These are phyloP conservation scores for Corylus heterophylla DNA, from an alignment of 306 rosid species.

Conservation along the genomic window DNA sequence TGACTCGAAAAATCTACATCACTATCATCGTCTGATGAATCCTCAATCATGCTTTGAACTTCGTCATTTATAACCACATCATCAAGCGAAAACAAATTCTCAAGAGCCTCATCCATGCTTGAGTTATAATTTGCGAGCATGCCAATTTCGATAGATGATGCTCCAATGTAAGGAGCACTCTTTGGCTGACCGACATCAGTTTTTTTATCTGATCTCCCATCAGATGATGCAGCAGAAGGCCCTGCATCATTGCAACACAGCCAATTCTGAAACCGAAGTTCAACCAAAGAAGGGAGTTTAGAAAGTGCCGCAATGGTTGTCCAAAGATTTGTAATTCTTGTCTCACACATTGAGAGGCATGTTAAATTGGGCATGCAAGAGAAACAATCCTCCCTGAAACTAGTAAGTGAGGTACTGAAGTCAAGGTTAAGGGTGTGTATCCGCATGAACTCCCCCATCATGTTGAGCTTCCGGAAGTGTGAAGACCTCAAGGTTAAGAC, in stretches of 20 bases:
- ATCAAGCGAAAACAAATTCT: constrained; percentile 45
- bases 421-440: constrained; percentile 77
- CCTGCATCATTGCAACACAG: constrained; percentile 55
- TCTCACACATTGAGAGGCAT: constrained; percentile 75
- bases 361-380: constrained; percentile 77
- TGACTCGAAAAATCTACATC: constrained; percentile 47
- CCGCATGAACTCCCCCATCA: constrained; percentile 66
- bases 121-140: constrained; percentile 42
- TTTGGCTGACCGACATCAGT: constrained; percentile 40
- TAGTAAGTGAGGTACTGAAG: constrained; percentile 60
- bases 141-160: constrained; percentile 27
- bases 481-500: constrained; percentile 59
- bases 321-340: constrained; percentile 84
- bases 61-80: constrained; percentile 46
- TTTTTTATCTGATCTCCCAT: constrained; percentile 41
- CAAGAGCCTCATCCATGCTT: constrained; percentile 41
- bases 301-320: constrained; percentile 75
- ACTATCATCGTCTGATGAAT: constrained; percentile 61
- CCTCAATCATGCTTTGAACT: constrained; percentile 54
- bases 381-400: constrained; percentile 74
- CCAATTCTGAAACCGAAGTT: constrained; percentile 79
- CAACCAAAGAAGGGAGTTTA: constrained; percentile 73
- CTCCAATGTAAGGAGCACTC: constrained; percentile 39
- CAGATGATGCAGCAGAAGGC: constrained; percentile 44
- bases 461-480: constrained; percentile 67